Evolutionary conservation across 1,139 yeast genomes (phyloP), one percentile per base, ranked within the genome.

Genomic region (Candida labiduridarum): DNA sequence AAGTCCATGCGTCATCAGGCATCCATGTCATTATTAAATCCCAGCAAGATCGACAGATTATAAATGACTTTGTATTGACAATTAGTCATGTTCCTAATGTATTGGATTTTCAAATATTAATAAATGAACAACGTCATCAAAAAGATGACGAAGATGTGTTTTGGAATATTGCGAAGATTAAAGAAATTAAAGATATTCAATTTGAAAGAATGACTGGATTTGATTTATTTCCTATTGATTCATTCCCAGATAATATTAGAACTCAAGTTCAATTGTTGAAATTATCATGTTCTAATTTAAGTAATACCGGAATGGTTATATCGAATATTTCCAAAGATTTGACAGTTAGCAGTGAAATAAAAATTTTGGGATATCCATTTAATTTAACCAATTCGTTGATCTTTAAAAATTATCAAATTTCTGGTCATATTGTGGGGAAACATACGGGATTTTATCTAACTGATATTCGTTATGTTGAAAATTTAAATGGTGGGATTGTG

Each of bases 401-500:
- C 19, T 85, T 85, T 58, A 65, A 79, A 22, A 74, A 76, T 40
- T 84, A 80, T 57, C 54, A 60, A 15, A 65, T 81, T 4, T 59
- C 64, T 12, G 89, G 88, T 0, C 64, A 69, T n/a, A 56, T 83
- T 3, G 73, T 65, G 15, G 59, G 64, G 3, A 62, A 72, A 9
- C 47, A 52, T 12, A 15, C 34, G 12, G 46, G 54, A 19, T 74
- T 69, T 3, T 76, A 72, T 52, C 65, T 85, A 6, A 66, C 79
- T 18, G 92, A 86, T 59, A 63, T 76, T 2, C 74, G 80, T 55
- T 86, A 76, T 57, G 61, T 86, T 50, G 90, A 85, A 45, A 85
- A 86, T 53, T 82, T 82, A 79, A 72, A 76, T n/a, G 91, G 91
- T 1, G 87, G 84, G 0, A 53, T 77, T 2, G 87, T 49, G 2